Evolutionary conservation across 306 rosid genomes (phyloP), one percentile per base, ranked within the genome.

Genomic region (Carpinus fangiana): DNA sequence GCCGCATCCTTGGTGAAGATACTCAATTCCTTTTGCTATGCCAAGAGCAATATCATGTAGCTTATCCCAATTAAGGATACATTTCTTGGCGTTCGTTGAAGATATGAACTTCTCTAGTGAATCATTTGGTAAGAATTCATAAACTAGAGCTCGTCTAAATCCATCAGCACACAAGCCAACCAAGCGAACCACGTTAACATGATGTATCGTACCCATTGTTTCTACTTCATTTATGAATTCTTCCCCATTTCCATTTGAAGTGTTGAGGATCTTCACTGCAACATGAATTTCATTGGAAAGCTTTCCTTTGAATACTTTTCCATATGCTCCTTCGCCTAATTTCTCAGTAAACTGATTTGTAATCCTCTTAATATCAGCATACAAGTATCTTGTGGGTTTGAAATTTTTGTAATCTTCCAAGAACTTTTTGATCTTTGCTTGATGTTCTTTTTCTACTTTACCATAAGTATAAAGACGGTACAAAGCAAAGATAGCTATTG

Each of bases 181-280:
- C 56, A 86, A 56, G 51, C 82, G 82, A 16, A 70, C 83, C 34
- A 83, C 79, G 26, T 83, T 79, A 70, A 83, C 72, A 31, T 83
- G 85, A 69, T 86, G 85, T 43, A 86, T 86, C 54, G 31, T 75
- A 41, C 85, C 76, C 73, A 81, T 72, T 6, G 76, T 75, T 54
- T 79, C 81, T 77, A 86, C 79, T 59, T 86, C 86, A 60, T 83
- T 86, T 57, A 83, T 83, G 55, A 86, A 81, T 78, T 83, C 85
- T 72, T 81, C 85, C 0, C 85, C 85, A 20, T 86, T 78, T 20
- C 65, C 72, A 0, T 66, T 72, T 51, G 82, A 34, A 41, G 53
- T 57, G 51, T 72, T 81, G 13, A 83, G 77, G 57, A 81, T 50
- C 73, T 81, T 84, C 2, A 81, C 76, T 11, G 76, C 88, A 2